Evolutionary conservation across 768 basidiomycete genomes (phyloP), one percentile per base, ranked within the genome.

Genomic region (Serendipita sp.): DNA sequence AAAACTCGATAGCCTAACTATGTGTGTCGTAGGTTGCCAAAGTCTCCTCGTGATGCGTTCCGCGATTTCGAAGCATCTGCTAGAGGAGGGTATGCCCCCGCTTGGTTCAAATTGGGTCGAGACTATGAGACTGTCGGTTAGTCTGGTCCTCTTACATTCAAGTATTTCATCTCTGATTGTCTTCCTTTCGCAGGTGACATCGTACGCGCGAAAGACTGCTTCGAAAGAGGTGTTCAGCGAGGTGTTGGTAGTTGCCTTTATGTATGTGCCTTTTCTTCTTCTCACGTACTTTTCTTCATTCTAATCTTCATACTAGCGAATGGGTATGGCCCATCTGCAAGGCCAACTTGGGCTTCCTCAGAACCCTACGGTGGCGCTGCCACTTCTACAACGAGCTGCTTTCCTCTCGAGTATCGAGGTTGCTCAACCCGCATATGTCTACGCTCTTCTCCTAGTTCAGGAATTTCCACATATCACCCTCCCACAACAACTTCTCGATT

Each of bases 241-340:
- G 81, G 80, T 34, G 88, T 91, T 45, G 88, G 85, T 66, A 83
- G 84, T 56, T 92, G 87, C 71, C 76, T 84, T 63, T 94, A 95
- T 70, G 90, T 58, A 58, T 67, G 86, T 68, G 1, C 42, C 48
- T 1, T 56, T 73, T 61, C 66, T 70, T 50, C 38, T 61, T 42
- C 31, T 38, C 51, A 20, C 26, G 38, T 65, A 30, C 5, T 61
- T 63, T 26, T 60, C 65, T 64, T 62, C 20, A 11, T 24, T 3
- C 20, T 28, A 14, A 22, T 42, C 24, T 45, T 68, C 53, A 34
- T 65, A 38, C 61, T 65, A 93, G 88, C 85, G 94, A 0, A 79
- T 98, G 76, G 94, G 91, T 0, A 94, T 95, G 85, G 94, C 92
- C 0, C 78, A 92, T 69, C 76, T 97, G 7, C 80, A 93, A 68